These are phyloP conservation scores for Stylosanthes scabra DNA, from an alignment of 331 rosid species.

Conservation along the genomic window DNA sequence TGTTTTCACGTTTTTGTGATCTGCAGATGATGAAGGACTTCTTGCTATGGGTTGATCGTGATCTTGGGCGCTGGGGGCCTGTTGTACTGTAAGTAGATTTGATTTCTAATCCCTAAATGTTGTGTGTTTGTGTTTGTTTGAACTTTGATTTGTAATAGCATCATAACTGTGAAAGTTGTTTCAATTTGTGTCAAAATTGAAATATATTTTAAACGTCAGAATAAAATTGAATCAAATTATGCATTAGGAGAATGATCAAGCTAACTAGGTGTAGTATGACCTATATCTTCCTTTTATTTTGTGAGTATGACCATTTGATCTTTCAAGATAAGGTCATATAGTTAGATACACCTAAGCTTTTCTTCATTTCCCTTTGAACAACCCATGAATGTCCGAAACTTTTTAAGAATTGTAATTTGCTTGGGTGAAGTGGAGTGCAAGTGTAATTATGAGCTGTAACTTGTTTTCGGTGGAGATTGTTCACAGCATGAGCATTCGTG, in stretches of 20 bases:
- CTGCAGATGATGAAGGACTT: constrained; percentile 90
- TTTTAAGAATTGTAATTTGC: constrained; percentile 21
- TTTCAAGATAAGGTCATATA: background rate
- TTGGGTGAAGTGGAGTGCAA: background rate
- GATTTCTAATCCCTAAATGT: background rate
- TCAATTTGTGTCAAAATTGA: constrained; percentile 1
- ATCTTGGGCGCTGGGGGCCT: constrained; percentile 99
- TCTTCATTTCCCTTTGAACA: constrained; percentile 8
- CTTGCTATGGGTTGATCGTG: constrained; percentile 78
- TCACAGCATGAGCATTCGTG: background rate
- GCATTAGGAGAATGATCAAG: background rate
- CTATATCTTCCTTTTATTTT: constrained; percentile 20
- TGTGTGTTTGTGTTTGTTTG: background rate
- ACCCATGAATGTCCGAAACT: constrained; percentile 8
- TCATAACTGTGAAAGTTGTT: constrained; percentile 10
- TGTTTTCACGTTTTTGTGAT: background rate
- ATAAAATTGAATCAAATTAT: too few relatives aligned
- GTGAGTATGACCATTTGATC: background rate
- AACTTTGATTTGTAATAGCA: background rate
- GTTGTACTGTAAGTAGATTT: constrained; percentile 74
- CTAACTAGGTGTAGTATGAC: constrained; percentile 23
- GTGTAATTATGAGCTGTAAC: background rate
- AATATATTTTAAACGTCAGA: too few relatives aligned
- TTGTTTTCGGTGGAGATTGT: constrained; percentile 17
- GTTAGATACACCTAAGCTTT: background rate